phyloP scores from a whole-genome alignment of 441 rosid species.

The Populus hybrid region DNA sequence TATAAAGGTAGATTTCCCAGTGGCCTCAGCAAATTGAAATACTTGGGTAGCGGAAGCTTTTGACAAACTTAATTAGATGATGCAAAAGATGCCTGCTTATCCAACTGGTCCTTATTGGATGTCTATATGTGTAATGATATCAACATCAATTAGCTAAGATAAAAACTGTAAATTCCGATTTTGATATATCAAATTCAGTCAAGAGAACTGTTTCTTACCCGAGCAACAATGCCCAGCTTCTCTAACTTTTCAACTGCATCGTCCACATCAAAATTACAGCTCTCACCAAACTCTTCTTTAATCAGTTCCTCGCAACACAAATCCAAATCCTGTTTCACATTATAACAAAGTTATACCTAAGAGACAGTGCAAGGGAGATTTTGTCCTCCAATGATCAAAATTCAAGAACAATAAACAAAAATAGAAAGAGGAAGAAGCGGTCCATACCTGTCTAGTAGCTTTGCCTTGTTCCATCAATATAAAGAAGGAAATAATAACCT shows the following conservation, averaged over 20 bases:
- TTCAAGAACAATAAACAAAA: neutral
- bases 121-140: neutral
- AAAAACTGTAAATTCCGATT: neutral
- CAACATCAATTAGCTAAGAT: neutral
- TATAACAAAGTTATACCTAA: slow-evolving; percentile 9
- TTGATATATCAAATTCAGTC: neutral
- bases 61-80: neutral
- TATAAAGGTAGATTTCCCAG: neutral
- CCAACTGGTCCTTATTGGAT: neutral
- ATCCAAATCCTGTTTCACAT: slow-evolving; percentile 68
- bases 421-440: neutral
- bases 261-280: slow-evolving; percentile 91
- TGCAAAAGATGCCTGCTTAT: neutral
- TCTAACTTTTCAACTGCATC: slow-evolving; percentile 89
- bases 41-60: neutral
- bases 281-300: slow-evolving; percentile 71
- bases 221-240: slow-evolving; percentile 76
- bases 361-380: neutral
- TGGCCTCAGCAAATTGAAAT: neutral
- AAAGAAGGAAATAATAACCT: slow-evolving; percentile 84
- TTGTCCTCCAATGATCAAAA: neutral
- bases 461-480: slow-evolving; percentile 82
- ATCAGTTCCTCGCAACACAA: slow-evolving; percentile 81
- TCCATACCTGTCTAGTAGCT: slow-evolving; percentile 51
- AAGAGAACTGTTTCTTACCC: slow-evolving; percentile 38